These are phyloP conservation scores for Durio zibethinus DNA, from an alignment of 345 rosid species.

Conservation along the genomic window DNA sequence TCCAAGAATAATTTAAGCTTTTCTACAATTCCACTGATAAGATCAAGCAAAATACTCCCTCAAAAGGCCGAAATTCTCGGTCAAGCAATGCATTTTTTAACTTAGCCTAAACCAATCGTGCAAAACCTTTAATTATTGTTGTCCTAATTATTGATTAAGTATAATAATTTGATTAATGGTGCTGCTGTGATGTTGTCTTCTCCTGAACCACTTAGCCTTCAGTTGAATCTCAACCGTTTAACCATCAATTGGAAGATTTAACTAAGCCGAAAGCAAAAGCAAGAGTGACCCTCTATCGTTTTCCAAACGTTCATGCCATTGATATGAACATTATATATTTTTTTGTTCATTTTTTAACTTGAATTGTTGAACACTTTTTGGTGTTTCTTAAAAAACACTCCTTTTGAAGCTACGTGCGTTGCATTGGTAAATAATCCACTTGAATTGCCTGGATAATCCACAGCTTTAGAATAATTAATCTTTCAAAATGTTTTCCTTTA, in stretches of 20 bases:
- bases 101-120: not conserved
- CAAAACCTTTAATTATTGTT: conserved; percentile 10
- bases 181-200: not conserved
- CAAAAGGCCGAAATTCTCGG: conserved; percentile 6
- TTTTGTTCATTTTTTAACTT: not conserved
- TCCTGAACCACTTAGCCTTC: not conserved
- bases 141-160: conserved; percentile 3
- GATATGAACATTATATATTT: too few relatives aligned
- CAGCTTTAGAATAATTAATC: not conserved
- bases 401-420: not conserved
- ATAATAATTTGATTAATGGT: not conserved
- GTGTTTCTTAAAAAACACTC: too few relatives aligned
- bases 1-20: not conserved
- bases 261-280: conserved; percentile 13
- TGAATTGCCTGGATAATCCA: not conserved
- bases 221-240: too few relatives aligned
- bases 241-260: too few relatives aligned
- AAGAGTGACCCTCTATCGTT: not conserved
- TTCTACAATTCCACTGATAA: not conserved
- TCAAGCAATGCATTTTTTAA: not conserved
- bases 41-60: not conserved
- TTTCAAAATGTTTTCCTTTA: not conserved
- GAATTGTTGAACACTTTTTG: not conserved
- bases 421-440: not conserved
- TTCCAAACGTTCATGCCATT: too few relatives aligned